phyloP scores from a whole-genome alignment of 768 basidiomycete genomes.

The Boletus reticulatus region DNA sequence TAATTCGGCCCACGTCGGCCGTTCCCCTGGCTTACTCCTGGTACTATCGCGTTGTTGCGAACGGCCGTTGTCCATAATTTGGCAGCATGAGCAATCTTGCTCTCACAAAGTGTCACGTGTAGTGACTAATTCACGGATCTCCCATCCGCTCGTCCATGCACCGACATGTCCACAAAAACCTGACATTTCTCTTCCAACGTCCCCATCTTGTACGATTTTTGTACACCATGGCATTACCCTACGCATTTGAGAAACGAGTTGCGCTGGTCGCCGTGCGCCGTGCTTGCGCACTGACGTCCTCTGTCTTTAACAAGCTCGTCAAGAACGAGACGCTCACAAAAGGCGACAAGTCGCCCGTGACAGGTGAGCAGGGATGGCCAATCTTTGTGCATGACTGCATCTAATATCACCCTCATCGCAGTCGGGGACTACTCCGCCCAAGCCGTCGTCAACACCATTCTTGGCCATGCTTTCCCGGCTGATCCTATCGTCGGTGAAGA shows the following conservation, averaged over 20 bases:
- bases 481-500: slow-evolving; percentile 96
- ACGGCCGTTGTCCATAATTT: too few relatives aligned
- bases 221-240: slow-evolving; percentile 50
- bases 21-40: too few relatives aligned
- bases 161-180: slow-evolving; percentile 11
- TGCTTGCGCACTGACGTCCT: slow-evolving; percentile 79
- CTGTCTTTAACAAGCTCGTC: slow-evolving; percentile 84
- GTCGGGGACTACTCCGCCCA: slow-evolving; percentile 96
- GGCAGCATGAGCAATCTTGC: background rate
- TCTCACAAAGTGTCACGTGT: slow-evolving; percentile 3
- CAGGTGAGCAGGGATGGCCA: slow-evolving; percentile 45
- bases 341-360: slow-evolving; percentile 90
- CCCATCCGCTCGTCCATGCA: slow-evolving; percentile 2
- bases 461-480: slow-evolving; percentile 71
- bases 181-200: background rate
- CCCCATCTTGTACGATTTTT: background rate
- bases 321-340: slow-evolving; percentile 86
- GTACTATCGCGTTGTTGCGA: too few relatives aligned
- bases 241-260: slow-evolving; percentile 70
- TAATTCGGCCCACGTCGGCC: too few relatives aligned
- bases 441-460: slow-evolving; percentile 83
- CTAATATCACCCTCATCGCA: slow-evolving; percentile 27
- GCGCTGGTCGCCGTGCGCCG: slow-evolving; percentile 85
- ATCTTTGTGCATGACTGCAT: background rate
- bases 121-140: too few relatives aligned